Conservation (phyloP, 1,284 basidiomycete species). For the Bondarzewia mesenterica region DNA sequence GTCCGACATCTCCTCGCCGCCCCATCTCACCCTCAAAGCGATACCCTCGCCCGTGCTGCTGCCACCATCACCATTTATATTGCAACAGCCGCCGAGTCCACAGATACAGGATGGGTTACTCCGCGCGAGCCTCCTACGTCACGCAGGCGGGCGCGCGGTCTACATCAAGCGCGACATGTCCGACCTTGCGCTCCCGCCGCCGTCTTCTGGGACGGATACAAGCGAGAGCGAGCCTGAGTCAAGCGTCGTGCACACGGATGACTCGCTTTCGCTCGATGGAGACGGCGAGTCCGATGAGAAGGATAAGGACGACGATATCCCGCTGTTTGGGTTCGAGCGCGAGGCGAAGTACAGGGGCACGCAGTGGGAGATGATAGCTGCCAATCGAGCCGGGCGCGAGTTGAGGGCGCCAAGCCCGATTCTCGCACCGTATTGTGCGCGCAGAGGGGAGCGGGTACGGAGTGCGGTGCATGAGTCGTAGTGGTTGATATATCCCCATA, state of each 20-base stretch:
- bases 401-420: background rate
- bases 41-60: conserved; percentile 22
- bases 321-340: background rate
- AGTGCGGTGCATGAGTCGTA: no score
- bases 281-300: conserved; percentile 10
- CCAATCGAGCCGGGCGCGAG: no score
- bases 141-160: background rate
- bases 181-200: background rate
- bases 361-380: background rate
- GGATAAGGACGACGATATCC: background rate
- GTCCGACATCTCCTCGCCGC: background rate
- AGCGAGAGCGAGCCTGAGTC: conserved; percentile 12
- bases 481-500: no score
- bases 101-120: background rate
- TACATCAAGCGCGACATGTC: background rate
- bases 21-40: conserved; percentile 16
- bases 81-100: conserved; percentile 17
- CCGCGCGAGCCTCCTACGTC: background rate
- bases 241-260: conserved; percentile 13
- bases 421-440: no score
- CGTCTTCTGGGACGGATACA: conserved; percentile 2
- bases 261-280: background rate
- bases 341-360: background rate
- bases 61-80: conserved; percentile 25
- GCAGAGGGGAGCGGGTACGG: no score